Conservation (phyloP, 2,329 filamentous ascomycete species). For the Lomentospora prolificans region DNA sequence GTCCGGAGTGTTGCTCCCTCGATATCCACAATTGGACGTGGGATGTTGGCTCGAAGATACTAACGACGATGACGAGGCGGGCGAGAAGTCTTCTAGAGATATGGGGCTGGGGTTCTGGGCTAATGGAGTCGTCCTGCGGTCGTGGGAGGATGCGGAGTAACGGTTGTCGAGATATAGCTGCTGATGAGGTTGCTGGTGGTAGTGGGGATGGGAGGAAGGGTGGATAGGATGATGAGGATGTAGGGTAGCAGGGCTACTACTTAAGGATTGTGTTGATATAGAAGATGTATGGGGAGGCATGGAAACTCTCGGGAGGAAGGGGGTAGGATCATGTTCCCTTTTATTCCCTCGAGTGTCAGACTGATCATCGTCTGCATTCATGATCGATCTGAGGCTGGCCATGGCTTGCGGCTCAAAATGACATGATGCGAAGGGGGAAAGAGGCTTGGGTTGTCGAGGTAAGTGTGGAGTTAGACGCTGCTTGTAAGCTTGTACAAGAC, state of each 20-base stretch:
- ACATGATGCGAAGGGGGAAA: conserved; percentile 2
- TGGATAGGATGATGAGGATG: conserved; percentile 4
- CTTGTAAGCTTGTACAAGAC: background rate
- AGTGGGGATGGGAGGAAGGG: background rate
- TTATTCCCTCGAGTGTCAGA: conserved; percentile 4
- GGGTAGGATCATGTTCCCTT: conserved; percentile 9
- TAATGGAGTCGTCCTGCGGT: background rate
- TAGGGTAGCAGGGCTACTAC: background rate
- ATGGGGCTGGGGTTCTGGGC: conserved; percentile 1
- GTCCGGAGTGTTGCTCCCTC: conserved; percentile 35
- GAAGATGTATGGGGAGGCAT: conserved; percentile 1
- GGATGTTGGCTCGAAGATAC: background rate
- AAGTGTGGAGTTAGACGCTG: background rate
- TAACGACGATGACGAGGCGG: conserved; percentile 1
- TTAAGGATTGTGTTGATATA: background rate
- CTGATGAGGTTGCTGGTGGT: background rate
- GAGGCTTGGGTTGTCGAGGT: conserved; percentile 4
- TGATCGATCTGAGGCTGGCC: conserved; percentile 11
- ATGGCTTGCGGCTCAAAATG: conserved; percentile 7
- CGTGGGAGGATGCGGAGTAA: background rate
- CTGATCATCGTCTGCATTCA: conserved; percentile 10
- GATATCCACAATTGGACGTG: conserved; percentile 21
- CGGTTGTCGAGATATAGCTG: conserved; percentile 1
- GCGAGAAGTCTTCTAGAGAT: background rate
- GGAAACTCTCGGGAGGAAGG: background rate